phyloP scores from a whole-genome alignment of 306 rosid species.

The Prinsepia uniflora region DNA sequence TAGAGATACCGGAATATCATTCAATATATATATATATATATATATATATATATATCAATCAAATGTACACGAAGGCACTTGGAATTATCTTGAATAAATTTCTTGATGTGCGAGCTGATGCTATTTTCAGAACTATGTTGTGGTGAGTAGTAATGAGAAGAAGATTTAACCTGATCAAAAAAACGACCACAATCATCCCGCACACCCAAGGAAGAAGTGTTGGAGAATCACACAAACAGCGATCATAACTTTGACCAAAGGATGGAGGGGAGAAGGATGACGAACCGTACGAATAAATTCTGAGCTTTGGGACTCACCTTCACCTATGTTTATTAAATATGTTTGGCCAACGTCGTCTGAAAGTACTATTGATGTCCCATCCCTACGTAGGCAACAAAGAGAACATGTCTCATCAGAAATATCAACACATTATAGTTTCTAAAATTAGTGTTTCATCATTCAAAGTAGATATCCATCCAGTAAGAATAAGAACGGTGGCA shows the following conservation, averaged over 20 bases:
- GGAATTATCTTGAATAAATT: slow-evolving; percentile 16
- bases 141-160: slow-evolving; percentile 12
- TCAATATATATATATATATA: no score
- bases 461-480: slow-evolving; percentile 2
- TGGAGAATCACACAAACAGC: slow-evolving; percentile 25
- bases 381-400: slow-evolving; percentile 49
- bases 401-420: slow-evolving; percentile 4
- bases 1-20: no score
- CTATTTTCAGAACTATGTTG: slow-evolving; percentile 14
- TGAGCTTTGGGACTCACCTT: slow-evolving; percentile 72
- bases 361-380: slow-evolving; percentile 86
- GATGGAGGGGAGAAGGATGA: not conserved
- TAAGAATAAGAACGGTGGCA: not conserved
- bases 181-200: slow-evolving; percentile 61
- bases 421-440: not conserved
- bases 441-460: not conserved
- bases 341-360: slow-evolving; percentile 91
- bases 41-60: no score
- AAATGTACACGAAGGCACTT: no score
- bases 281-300: not conserved
- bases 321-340: slow-evolving; percentile 78
- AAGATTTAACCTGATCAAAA: slow-evolving; percentile 68
- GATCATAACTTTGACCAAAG: slow-evolving; percentile 22
- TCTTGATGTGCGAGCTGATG: slow-evolving; percentile 6
- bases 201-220: slow-evolving; percentile 77